phyloP scores from a whole-genome alignment of 306 rosid species.

The Lagenaria siceraria region DNA sequence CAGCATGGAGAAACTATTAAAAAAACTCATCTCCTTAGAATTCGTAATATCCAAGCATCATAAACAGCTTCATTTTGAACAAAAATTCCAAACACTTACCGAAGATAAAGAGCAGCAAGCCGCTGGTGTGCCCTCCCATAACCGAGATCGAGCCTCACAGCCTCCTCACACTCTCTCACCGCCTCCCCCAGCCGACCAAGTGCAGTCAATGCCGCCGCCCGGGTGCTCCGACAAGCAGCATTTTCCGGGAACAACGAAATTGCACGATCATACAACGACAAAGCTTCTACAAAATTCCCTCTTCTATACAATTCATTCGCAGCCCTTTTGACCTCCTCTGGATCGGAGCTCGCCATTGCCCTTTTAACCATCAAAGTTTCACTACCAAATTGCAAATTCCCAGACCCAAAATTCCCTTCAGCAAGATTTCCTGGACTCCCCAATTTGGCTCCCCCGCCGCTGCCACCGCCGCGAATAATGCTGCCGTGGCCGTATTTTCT shows the following conservation, averaged over 20 bases:
- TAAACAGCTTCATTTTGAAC: neutral
- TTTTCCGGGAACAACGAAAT: constrained; percentile 52
- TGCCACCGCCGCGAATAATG: constrained; percentile 47
- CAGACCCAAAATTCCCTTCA: constrained; percentile 14
- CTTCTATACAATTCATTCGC: constrained; percentile 60
- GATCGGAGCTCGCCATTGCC: constrained; percentile 36
- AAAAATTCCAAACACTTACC: constrained; percentile 28
- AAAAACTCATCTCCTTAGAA: neutral
- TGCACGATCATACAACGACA: constrained; percentile 75
- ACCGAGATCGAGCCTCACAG: constrained; percentile 60
- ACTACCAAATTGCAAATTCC: constrained; percentile 11
- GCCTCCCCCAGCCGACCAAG: constrained; percentile 77
- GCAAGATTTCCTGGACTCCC: constrained; percentile 6
- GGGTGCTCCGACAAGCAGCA: constrained; percentile 63
- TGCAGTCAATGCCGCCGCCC: constrained; percentile 77
- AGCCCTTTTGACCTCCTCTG: constrained; percentile 57
- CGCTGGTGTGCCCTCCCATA: constrained; percentile 79
- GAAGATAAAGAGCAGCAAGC: constrained; percentile 64
- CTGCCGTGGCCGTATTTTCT: constrained; percentile 75
- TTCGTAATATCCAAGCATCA: neutral
- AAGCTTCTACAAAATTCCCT: constrained; percentile 59
- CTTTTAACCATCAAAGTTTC: constrained; percentile 23
- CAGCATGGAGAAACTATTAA: neutral
- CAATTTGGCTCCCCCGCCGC: constrained; percentile 33
- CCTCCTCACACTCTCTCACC: constrained; percentile 66